phyloP scores from a whole-genome alignment of 805 yeast species.

The Kodamaea neixiangensis region DNA sequence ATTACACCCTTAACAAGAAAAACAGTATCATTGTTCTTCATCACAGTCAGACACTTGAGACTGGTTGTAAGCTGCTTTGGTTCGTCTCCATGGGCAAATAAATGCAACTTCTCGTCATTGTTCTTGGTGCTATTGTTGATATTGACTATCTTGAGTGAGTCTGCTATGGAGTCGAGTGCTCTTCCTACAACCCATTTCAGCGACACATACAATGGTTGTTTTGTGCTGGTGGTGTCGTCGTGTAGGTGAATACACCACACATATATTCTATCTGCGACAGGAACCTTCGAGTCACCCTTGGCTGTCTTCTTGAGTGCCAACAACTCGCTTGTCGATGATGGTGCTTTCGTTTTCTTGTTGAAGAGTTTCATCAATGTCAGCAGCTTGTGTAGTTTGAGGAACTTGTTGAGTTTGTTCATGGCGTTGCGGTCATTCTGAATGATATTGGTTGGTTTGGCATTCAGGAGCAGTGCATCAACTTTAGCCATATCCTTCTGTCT shows the following conservation, averaged over 20 bases:
- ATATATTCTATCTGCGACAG: constrained; percentile 47
- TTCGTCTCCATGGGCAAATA: constrained; percentile 41
- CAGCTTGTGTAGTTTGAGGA: constrained; percentile 8
- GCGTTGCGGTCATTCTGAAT: constrained; percentile 15
- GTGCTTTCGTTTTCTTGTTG: neutral
- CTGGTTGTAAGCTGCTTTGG: constrained; percentile 32
- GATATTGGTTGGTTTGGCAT: constrained; percentile 27
- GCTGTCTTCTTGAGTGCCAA: constrained; percentile 34
- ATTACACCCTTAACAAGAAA: constrained; percentile 52
- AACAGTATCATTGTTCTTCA: constrained; percentile 51
- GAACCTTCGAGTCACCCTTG: constrained; percentile 52
- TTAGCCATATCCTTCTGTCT: constrained; percentile 41
- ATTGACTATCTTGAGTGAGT: constrained; percentile 48
- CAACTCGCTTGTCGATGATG: constrained; percentile 5
- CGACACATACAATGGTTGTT: constrained; percentile 47
- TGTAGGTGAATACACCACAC: constrained; percentile 48
- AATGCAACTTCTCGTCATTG: constrained; percentile 42
- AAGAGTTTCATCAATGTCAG: constrained; percentile 9
- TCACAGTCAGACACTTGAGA: constrained; percentile 39
- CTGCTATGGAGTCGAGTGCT: constrained; percentile 55
- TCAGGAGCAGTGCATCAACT: constrained; percentile 29
- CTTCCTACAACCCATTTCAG: constrained; percentile 63
- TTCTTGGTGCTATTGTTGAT: constrained; percentile 49
- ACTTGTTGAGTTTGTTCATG: constrained; percentile 7
- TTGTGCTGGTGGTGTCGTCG: constrained; percentile 20